Evolutionary conservation across 2,329 filamentous ascomycete genomes (phyloP).

Genomic region (Magnaporthales sp.): DNA sequence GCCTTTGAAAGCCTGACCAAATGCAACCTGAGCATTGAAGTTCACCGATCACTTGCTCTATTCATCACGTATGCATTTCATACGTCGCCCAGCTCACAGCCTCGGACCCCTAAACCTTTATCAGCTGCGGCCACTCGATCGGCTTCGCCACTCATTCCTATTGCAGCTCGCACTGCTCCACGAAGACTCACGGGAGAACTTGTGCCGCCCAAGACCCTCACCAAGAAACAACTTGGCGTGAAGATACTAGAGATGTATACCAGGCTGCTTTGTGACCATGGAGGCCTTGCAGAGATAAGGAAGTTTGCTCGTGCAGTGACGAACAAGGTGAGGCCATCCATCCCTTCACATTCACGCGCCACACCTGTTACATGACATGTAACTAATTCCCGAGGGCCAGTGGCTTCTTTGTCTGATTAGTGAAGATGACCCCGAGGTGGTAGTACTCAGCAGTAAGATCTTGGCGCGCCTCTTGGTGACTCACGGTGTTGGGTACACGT

Average conservation of each 20-base stretch:
- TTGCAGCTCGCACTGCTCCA: conserved; percentile 14
- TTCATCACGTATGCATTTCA: conserved; percentile 93
- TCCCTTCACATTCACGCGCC: neutral
- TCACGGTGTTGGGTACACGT: conserved; percentile 72
- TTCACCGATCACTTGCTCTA: conserved; percentile 76
- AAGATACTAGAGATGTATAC: conserved; percentile 71
- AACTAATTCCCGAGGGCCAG: conserved; percentile 28
- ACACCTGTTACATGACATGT: neutral
- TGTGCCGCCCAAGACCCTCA: conserved; percentile 30
- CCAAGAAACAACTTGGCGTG: conserved; percentile 64
- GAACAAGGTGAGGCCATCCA: conserved; percentile 60
- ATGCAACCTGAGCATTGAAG: conserved; percentile 73
- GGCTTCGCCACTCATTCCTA: conserved; percentile 24
- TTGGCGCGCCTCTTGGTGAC: conserved; percentile 74
- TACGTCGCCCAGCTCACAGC: conserved; percentile 34
- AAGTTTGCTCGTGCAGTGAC: conserved; percentile 93
- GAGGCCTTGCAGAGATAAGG: conserved; percentile 59
- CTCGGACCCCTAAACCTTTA: conserved; percentile 41
- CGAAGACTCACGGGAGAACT: conserved; percentile 26
- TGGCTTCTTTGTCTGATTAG: conserved; percentile 89
- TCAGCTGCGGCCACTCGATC: conserved; percentile 23
- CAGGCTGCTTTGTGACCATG: conserved; percentile 66
- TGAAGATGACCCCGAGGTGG: conserved; percentile 75
- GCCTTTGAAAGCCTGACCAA: conserved; percentile 74
- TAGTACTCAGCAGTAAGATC: conserved; percentile 74